These are phyloP conservation scores for Colletotrichum melonis DNA, from an alignment of 2,329 filamentous ascomycete species.

Conservation along the genomic window DNA sequence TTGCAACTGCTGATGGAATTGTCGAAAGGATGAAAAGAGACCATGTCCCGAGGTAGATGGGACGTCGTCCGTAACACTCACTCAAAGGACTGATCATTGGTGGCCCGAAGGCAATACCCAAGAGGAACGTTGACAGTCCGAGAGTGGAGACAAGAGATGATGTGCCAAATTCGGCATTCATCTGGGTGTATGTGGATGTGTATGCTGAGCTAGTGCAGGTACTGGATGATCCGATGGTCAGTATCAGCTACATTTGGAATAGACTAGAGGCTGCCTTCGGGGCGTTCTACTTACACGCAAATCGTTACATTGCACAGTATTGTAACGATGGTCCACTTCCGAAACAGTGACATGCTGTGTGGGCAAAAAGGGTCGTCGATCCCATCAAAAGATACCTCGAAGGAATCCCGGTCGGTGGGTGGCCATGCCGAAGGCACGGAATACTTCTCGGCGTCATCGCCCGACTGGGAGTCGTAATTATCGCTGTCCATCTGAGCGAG, in stretches of 20 bases:
- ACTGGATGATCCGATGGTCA: slow-evolving; percentile 51
- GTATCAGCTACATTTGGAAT: background rate
- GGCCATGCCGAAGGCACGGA: background rate
- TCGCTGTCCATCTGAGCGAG: background rate
- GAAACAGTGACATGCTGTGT: slow-evolving; percentile 69
- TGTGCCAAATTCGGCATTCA: slow-evolving; percentile 78
- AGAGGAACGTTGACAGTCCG: slow-evolving; percentile 84
- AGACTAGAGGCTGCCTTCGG: background rate
- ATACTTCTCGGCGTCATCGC: background rate
- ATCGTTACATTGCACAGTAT: slow-evolving; percentile 79
- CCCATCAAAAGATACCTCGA: slow-evolving; percentile 80
- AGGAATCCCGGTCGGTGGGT: slow-evolving; percentile 56
- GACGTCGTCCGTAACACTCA: slow-evolving; percentile 84
- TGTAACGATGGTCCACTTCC: slow-evolving; percentile 82
- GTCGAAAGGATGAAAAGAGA: slow-evolving; percentile 81
- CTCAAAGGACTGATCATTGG: slow-evolving; percentile 72
- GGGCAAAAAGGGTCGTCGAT: slow-evolving; percentile 81
- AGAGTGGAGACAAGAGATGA: slow-evolving; percentile 80
- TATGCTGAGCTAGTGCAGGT: slow-evolving; percentile 89
- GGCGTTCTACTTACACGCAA: slow-evolving; percentile 74
- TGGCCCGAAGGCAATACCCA: slow-evolving; percentile 74
- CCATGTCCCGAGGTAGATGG: slow-evolving; percentile 86
- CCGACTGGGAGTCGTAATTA: background rate
- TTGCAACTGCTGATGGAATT: slow-evolving; percentile 82
- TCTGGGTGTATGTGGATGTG: slow-evolving; percentile 82